A percentile compares a stretch with the other conserved stretches of the same genome.
Evolutionary conservation across 805 yeast genomes (phyloP).

Genomic region (Candida railenensis): DNA sequence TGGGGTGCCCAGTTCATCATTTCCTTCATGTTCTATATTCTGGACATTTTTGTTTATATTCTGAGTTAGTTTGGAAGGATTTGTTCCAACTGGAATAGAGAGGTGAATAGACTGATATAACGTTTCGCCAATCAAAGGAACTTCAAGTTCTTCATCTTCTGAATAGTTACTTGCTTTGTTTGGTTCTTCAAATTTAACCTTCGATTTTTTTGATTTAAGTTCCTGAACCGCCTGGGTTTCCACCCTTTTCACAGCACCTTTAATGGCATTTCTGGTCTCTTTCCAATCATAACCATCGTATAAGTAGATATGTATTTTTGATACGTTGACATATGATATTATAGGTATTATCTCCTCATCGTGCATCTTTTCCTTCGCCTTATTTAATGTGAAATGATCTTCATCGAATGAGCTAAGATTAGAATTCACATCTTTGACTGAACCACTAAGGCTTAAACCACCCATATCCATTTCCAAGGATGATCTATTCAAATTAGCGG

Average conservation of each 20-base stretch:
- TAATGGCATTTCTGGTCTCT: constrained; percentile 66
- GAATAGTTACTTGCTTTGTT: constrained; percentile 13
- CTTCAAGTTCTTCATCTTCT: constrained; percentile 6
- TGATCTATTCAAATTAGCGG: background rate
- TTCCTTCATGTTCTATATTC: constrained; percentile 15
- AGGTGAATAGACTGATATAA: constrained; percentile 81
- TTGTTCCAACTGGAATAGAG: constrained; percentile 48
- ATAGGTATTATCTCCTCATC: constrained; percentile 18
- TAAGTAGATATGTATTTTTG: constrained; percentile 46
- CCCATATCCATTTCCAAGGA: constrained; percentile 25
- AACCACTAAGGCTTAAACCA: constrained; percentile 17
- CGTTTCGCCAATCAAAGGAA: constrained; percentile 49
- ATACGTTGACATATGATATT: constrained; percentile 30
- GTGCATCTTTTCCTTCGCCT: background rate
- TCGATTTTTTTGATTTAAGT: constrained; percentile 12
- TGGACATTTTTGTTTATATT: constrained; percentile 50
- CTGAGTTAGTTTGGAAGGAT: constrained; percentile 46
- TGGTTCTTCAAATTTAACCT: constrained; percentile 10
- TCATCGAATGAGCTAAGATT: constrained; percentile 18
- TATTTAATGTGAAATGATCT: constrained; percentile 19
- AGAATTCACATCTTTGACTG: constrained; percentile 13
- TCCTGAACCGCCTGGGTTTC: constrained; percentile 48
- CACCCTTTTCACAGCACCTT: constrained; percentile 61
- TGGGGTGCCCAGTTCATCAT: constrained; percentile 5
- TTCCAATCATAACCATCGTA: constrained; percentile 95